Evolutionary conservation across 495 filamentous ascomycete genomes (phyloP), one percentile per base, ranked within the genome.

Genomic region (Penicillium longicatenatum): DNA sequence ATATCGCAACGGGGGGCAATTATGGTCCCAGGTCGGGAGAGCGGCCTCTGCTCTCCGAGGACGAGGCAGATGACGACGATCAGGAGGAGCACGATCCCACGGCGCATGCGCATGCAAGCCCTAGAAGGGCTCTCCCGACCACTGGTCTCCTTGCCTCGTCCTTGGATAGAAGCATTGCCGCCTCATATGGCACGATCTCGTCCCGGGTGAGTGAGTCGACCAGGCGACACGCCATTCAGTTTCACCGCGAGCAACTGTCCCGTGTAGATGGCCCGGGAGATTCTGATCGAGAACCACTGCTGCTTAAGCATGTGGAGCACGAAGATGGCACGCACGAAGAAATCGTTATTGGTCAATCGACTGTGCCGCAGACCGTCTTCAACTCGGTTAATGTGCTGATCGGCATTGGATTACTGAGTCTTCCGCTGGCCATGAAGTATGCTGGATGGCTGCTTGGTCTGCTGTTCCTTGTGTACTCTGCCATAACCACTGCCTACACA

Each of bases 351-450:
- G 94, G 94, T 35, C 92, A 93, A 77, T 95, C 90, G 10, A 98
- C 94, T 3, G 75, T 97, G 29, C 92, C 93, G 2, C 94, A 98
- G 75, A 98, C 94, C 0, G 81, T 97, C 57, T 96, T 98, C 75
- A 98, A 98, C 69, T 94, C 91, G 16, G 92, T 95, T 52, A 98
- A 98, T 67, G 91, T 96, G 35, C 74, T 98, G 41, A 93, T 98
- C 58, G 94, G 94, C 17, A 86, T 98, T 45, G 94, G 94, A 0
- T 71, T 98, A 19, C 74, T 98, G 47, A 93, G 89, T 75, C 78
- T 98, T 54, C 95, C 94, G 11, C 81, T 98, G 66, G 94, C 89
- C 4, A 76, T 98, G 63, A 92, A 89, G 59, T 92, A 97, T 64
- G 86, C 90, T 26, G 94, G 94, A 21, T 98, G 94, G 94, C 62